A percentile compares a stretch with the other conserved stretches of the same genome.
Evolutionary conservation across 1,284 basidiomycete genomes (phyloP).

Genomic region (Clitocybe nebularis): DNA sequence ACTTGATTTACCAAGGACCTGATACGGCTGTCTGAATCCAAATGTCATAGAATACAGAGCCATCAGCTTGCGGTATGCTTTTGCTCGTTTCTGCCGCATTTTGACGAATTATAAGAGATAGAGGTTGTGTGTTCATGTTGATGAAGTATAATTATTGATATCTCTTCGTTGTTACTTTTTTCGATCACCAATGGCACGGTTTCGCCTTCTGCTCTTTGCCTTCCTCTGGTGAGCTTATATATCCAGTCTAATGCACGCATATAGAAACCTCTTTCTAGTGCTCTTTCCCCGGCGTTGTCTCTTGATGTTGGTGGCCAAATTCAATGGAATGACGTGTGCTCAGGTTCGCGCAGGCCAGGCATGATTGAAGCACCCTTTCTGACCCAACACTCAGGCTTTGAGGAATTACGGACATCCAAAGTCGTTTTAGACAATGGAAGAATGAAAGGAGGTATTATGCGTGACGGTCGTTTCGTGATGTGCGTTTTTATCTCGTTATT

Average conservation of each 20-base stretch:
- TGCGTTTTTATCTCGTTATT: slow-evolving; percentile 32
- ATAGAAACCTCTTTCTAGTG: slow-evolving; percentile 4
- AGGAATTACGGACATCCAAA: slow-evolving; percentile 50
- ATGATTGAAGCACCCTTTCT: not conserved
- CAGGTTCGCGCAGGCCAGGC: slow-evolving; percentile 36
- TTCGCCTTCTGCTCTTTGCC: not conserved
- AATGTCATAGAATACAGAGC: slow-evolving; percentile 80
- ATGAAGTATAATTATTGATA: slow-evolving; percentile 1
- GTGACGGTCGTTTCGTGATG: slow-evolving; percentile 64
- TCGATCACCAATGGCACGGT: not conserved
- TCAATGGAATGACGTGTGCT: slow-evolving; percentile 63
- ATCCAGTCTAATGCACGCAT: not conserved
- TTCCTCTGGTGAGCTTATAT: not conserved
- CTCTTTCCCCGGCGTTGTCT: slow-evolving; percentile 23
- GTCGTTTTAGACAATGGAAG: slow-evolving; percentile 59
- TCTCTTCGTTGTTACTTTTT: slow-evolving; percentile 6
- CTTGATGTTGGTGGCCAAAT: slow-evolving; percentile 57
- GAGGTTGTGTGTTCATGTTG: slow-evolving; percentile 23
- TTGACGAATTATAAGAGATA: slow-evolving; percentile 14
- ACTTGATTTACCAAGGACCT: slow-evolving; percentile 65
- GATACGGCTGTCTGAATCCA: slow-evolving; percentile 88
- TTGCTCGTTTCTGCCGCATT: slow-evolving; percentile 93
- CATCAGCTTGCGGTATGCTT: slow-evolving; percentile 91
- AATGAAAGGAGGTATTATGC: slow-evolving; percentile 47
- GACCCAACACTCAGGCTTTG: slow-evolving; percentile 12